phyloP scores from a whole-genome alignment of 257 asterid genomes.

The Orobanche coerulescens region DNA sequence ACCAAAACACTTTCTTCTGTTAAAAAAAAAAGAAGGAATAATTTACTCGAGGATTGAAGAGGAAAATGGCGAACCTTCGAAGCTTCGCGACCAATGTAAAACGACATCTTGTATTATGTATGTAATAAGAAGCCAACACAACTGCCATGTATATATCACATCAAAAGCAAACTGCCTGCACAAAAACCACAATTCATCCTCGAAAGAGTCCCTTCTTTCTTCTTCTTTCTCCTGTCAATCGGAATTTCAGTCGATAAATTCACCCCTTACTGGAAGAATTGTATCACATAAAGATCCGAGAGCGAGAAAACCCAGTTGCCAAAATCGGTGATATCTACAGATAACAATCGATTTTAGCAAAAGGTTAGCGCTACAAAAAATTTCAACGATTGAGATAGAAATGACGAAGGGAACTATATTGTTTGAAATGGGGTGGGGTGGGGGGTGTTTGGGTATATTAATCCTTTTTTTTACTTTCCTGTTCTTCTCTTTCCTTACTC shows the following conservation, averaged over 20 bases:
- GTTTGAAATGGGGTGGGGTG: conserved; percentile 23
- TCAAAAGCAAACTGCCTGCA: conserved; percentile 35
- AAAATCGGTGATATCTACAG: conserved; percentile 26
- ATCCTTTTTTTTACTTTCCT: not conserved
- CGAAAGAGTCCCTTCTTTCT: not conserved
- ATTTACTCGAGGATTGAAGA: not conserved
- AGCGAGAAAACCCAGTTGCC: conserved; percentile 26
- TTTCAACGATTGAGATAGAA: conserved; percentile 25
- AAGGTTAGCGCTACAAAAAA: conserved; percentile 13
- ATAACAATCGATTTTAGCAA: conserved; percentile 27
- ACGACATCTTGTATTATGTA: conserved; percentile 61
- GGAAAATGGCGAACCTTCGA: conserved; percentile 60
- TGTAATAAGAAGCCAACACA: conserved; percentile 29
- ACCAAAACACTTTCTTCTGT: not conserved
- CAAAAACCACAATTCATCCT: conserved; percentile 30
- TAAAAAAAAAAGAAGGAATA: not conserved
- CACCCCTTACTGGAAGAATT: conserved; percentile 5
- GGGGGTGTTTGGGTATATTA: not conserved
- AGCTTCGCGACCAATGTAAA: conserved; percentile 98
- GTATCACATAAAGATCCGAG: conserved; percentile 25
- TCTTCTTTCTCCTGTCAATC: not conserved
- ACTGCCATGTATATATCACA: conserved; percentile 66
- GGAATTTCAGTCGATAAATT: conserved; percentile 18
- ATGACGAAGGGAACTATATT: conserved; percentile 23
- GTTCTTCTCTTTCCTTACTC: not conserved